Evolutionary conservation across 2,329 filamentous ascomycete species (phyloP), one percentile per base, ranked within the genome.

Genomic region (Fusarium pilosicola): DNA sequence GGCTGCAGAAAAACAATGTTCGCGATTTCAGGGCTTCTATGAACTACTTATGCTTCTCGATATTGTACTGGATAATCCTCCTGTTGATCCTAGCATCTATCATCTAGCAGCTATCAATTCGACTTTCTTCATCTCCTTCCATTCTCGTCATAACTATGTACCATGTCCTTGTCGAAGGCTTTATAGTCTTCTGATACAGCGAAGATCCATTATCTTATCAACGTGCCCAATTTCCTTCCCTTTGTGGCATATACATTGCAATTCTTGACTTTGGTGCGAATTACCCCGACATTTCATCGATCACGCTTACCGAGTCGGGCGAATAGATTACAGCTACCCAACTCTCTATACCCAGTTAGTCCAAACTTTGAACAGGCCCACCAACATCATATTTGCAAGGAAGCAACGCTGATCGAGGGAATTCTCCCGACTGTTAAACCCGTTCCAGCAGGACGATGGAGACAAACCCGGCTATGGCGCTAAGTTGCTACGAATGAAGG

Each of bases 171-270:
- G 42, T 48, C 3, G 11, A 38, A 30, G 15, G 11, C 8, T 10
- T 4, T 7, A 28, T 28, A 10, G 20, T 14, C 32, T 11, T 28
- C 12, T 38, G 56, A 38, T 59, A 59, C 6, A 57, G 26, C 5
- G 11, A 4, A 10, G 20, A 5, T 41, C 22, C n/a, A 20, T 14
- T 32, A 45, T 62, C 41, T 56, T 46, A 46, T 44, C 45, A 39
- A 14, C 1, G 18, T 39, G 55, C 51, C 60, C 36, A 65, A 12
- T 55, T 57, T 45, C 30, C 24, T 67, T 44, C 67, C 58, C 28
- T 22, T 55, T 70, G 10, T 32, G 67, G 67, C 30, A 68, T 54
- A 56, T 55, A 28, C 44, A 65, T 64, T 64, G 67, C 67, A 68
- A 39, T 41, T 58, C n/a, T 48, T n/a, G 9, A 9, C 18, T 18